Evolutionary conservation across 768 basidiomycete genomes (phyloP).

Genomic region (Pholiota molesta): DNA sequence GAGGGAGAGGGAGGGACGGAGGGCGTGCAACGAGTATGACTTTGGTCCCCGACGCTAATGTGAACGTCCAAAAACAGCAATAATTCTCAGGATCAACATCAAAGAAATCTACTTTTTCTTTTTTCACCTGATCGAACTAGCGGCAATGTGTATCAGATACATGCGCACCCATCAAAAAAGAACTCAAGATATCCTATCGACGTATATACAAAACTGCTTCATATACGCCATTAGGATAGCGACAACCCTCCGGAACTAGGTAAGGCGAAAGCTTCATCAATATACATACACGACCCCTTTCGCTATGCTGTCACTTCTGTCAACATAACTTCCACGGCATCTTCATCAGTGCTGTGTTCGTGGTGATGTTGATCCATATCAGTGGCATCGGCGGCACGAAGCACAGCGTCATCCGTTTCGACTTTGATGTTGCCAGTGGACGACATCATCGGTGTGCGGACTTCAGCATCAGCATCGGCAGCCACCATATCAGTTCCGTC

Average conservation of each 20-base stretch:
- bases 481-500: constrained; percentile 5
- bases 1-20: constrained; percentile 25
- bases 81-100: constrained; percentile 10
- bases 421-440: constrained; percentile 12
- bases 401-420: constrained; percentile 10
- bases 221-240: not conserved
- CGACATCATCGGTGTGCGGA: constrained; percentile 10
- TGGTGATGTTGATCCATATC: constrained; percentile 5
- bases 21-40: constrained; percentile 20
- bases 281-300: no score
- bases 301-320: constrained; percentile 16
- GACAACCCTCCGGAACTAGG: not conserved
- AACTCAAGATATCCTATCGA: not conserved
- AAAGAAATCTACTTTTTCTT: constrained; percentile 3
- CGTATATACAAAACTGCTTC: not conserved
- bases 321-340: constrained; percentile 30
- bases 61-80: constrained; percentile 9
- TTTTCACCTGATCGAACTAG: constrained; percentile 2
- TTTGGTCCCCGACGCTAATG: constrained; percentile 11
- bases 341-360: constrained; percentile 26
- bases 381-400: not conserved
- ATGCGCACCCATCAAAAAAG: constrained; percentile 1
- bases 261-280: not conserved
- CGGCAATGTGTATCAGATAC: constrained; percentile 5
- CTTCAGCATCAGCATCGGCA: constrained; percentile 12